Percentiles rank a stretch among this genome's conserved stretches.
Conservation (phyloP, 345 rosid genomes). For the Pugionium dolabratum region DNA sequence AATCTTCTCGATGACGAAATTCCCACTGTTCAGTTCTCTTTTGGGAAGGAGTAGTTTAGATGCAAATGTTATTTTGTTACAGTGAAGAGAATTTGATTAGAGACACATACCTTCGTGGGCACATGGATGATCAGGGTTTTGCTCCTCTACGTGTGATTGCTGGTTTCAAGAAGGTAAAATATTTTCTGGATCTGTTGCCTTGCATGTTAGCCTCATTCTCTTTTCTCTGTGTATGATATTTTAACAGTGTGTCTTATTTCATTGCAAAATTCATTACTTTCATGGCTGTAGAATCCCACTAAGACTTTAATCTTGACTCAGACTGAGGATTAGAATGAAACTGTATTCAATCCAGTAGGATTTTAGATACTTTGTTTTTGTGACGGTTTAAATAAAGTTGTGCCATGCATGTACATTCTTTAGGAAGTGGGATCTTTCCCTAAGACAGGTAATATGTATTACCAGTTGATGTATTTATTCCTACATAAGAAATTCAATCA, state of each 20-base stretch:
- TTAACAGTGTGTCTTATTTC: conserved; percentile 6
- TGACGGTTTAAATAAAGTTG: conserved; percentile 18
- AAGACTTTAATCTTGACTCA: neutral
- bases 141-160: conserved; percentile 67
- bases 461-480: conserved; percentile 1
- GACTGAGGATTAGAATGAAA: too few species aligned
- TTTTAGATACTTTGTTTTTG: neutral
- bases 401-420: neutral
- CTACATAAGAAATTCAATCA: neutral
- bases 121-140: conserved; percentile 95
- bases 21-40: neutral
- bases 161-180: conserved; percentile 71
- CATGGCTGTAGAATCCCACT: neutral
- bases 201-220: conserved; percentile 17
- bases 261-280: neutral
- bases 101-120: conserved; percentile 73
- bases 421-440: conserved; percentile 17
- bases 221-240: conserved; percentile 16
- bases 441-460: neutral
- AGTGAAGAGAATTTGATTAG: conserved; percentile 77
- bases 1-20: conserved; percentile 4
- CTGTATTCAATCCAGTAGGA: too few species aligned
- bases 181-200: conserved; percentile 19
- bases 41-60: conserved; percentile 22
- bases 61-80: conserved; percentile 41